Percentiles rank a stretch among this genome's conserved stretches.
These are phyloP conservation scores for Solanum ossicruentum DNA, from an alignment of 257 asterid genomes.

Conservation along the genomic window DNA sequence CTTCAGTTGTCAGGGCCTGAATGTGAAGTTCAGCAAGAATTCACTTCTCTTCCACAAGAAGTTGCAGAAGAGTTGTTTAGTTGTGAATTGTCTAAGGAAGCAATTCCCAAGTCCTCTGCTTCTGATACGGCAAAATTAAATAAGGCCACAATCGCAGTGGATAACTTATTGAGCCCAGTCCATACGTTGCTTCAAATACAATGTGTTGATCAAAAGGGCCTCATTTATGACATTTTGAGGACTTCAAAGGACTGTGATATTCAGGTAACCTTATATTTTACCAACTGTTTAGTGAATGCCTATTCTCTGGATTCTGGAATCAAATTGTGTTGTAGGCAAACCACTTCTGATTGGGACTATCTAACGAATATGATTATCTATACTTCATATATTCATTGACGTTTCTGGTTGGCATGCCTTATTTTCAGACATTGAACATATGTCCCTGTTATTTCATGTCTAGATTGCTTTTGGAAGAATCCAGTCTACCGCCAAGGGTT, in stretches of 20 bases:
- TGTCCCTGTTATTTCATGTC: background rate
- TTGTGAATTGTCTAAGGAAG: conserved; percentile 19
- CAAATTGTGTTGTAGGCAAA: background rate
- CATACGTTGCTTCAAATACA: conserved; percentile 41
- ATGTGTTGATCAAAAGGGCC: conserved; percentile 39
- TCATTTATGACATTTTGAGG: conserved; percentile 36
- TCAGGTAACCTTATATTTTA: conserved; percentile 17
- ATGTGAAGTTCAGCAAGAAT: conserved; percentile 20
- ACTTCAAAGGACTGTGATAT: conserved; percentile 38
- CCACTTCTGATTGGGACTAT: background rate
- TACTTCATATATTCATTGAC: background rate
- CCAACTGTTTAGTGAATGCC: background rate
- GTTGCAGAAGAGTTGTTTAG: conserved; percentile 30
- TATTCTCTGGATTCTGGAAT: background rate
- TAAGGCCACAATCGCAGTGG: conserved; percentile 22
- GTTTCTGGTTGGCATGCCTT: background rate
- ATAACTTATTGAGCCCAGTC: conserved; percentile 33
- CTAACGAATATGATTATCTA: background rate
- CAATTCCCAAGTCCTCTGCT: conserved; percentile 5
- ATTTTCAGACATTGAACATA: background rate
- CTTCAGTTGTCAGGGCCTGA: conserved; percentile 31
- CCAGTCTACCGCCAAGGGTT: conserved; percentile 18
- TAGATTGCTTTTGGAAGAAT: conserved; percentile 40
- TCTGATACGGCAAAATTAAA: conserved; percentile 9
- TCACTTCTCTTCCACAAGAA: conserved; percentile 19